Evolutionary conservation across 352 stramenopile species (phyloP), one percentile per base, ranked within the genome.

Genomic region (Aphanomyces cochlioides): DNA sequence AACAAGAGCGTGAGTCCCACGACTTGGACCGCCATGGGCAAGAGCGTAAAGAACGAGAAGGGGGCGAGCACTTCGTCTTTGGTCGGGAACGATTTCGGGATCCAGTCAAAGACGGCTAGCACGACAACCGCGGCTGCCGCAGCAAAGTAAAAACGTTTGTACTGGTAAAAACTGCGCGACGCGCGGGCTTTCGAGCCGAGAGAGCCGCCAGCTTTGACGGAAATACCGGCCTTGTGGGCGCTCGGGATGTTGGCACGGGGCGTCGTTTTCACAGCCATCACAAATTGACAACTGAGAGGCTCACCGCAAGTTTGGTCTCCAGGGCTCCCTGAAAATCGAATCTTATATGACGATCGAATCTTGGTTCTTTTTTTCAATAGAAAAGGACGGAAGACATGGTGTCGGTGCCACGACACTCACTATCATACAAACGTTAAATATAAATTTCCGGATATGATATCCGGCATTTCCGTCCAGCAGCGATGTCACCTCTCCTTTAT

Each of bases 171-270:
- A 37, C 54, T 61, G 13, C 54, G 54, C 54, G 54, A 61, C 6
- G 54, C 54, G 3, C 54, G 54, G 15, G 54, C 54, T 10, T 61
- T 61, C 28, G 19, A 28, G 54, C 54, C 54, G 54, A 61, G 54
- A 12, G 54, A 61, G 17, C 54, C 54, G 54, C 54, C 54, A 7
- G 54, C 34, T 37, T 61, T 61, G 21, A 61, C 54, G 15, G 54
- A 61, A 37, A 61, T 61, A n/a, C 54, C 54, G 37, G 54, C 54
- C 34, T 61, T 61, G 54, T 61, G 54, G 54, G 54, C 54, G 54
- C 54, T 61, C 6, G 54, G 54, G 37, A 61, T 39, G 54, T 61
- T 61, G 17, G 54, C 54, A 10, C 54, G 54, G 54, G 54, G 54
- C 17, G 54, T 61, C 17, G 54, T 61, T 40, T 61, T 61, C 19